Percentiles rank a stretch among this genome's conserved stretches.
Conservation (phyloP, 345 rosid species). For the Eucalyptus tenuipes region DNA sequence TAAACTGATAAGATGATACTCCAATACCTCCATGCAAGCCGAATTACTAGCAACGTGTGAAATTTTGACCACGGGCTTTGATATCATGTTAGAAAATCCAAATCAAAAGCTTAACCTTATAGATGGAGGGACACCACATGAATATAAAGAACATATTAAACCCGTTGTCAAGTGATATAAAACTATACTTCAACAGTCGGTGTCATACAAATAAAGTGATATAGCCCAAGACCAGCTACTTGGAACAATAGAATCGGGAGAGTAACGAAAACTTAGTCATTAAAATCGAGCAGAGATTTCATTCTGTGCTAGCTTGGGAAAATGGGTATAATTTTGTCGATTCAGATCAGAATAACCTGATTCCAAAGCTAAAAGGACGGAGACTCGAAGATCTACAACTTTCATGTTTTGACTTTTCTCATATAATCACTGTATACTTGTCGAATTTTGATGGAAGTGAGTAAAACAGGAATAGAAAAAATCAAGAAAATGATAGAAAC, state of each 20-base stretch:
- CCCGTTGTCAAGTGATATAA: fast-evolving
- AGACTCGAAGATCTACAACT: fast-evolving
- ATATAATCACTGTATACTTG: too few species aligned
- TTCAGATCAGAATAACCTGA: too few species aligned
- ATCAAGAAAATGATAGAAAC: too few species aligned
- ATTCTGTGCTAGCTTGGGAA: fast-evolving
- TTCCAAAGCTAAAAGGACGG: fast-evolving
- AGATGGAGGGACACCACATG: background rate
- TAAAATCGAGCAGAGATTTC: too few species aligned
- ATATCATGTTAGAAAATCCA: background rate
- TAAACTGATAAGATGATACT: background rate
- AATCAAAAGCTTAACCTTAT: too few species aligned
- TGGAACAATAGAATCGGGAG: too few species aligned
- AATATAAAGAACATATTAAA: background rate
- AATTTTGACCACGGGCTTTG: fast-evolving
- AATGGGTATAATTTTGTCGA: fast-evolving
- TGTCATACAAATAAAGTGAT: background rate
- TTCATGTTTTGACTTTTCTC: fast-evolving
- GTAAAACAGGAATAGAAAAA: too few species aligned
- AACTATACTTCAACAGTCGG: background rate
- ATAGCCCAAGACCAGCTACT: too few species aligned
- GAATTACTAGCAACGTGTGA: background rate
- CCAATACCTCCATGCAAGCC: background rate
- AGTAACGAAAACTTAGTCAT: too few species aligned
- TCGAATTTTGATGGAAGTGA: too few species aligned